phyloP scores from a whole-genome alignment of 2,329 filamentous ascomycete genomes.

The Hypoxylon sp. region DNA sequence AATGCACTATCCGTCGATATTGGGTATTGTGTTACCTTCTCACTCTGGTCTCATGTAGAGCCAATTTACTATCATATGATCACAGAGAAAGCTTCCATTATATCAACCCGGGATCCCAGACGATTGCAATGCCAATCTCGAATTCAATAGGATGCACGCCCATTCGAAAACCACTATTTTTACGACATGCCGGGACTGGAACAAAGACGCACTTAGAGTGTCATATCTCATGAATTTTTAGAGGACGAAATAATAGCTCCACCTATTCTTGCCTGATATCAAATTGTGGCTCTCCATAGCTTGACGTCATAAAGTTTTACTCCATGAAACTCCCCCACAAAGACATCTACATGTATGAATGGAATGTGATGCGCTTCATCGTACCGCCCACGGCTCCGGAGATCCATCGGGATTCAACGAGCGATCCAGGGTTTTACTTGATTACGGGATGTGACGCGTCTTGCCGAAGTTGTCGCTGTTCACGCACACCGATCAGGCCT shows the following conservation, averaged over 20 bases:
- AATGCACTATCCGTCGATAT: not conserved
- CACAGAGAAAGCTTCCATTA: not conserved
- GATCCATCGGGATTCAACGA: slow-evolving; percentile 18
- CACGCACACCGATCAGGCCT: not conserved
- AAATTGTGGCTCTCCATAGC: not conserved
- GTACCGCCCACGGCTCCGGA: not conserved
- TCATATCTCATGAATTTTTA: not conserved
- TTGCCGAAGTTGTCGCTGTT: not conserved
- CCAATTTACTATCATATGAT: not conserved
- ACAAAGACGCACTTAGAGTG: not conserved
- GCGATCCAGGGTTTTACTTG: not conserved
- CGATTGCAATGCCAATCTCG: too few species aligned
- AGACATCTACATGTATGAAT: slow-evolving; percentile 47
- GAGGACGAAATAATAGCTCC: not conserved
- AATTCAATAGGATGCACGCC: not conserved
- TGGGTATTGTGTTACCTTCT: not conserved
- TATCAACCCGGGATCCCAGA: too few species aligned
- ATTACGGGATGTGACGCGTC: slow-evolving; percentile 1
- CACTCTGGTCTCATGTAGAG: not conserved
- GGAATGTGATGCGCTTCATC: slow-evolving; percentile 40
- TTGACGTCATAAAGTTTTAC: slow-evolving; percentile 47
- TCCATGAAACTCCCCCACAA: not conserved
- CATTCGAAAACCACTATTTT: not conserved
- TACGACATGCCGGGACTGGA: not conserved
- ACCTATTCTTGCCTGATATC: not conserved